Evolutionary conservation across 345 rosid genomes (phyloP).

Genomic region (Arabidopsis suecica): DNA sequence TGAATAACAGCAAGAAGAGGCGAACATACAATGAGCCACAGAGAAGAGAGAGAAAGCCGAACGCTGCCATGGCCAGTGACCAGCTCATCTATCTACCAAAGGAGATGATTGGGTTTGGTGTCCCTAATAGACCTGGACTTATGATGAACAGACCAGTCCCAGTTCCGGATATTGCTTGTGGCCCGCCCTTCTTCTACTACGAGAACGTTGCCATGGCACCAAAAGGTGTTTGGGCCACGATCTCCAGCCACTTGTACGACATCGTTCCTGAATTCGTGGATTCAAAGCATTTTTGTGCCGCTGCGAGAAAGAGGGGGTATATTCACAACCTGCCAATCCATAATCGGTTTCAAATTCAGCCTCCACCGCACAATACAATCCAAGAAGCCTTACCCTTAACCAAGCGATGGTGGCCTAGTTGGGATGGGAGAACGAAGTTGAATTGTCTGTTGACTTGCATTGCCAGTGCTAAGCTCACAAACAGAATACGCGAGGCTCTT

Average conservation of each 20-base stretch:
- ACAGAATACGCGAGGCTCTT: slow-evolving; percentile 33
- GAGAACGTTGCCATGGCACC: slow-evolving; percentile 46
- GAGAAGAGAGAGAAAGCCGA: neutral
- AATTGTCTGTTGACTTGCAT: slow-evolving; percentile 28
- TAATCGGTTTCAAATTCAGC: slow-evolving; percentile 36
- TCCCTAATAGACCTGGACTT: slow-evolving; percentile 15
- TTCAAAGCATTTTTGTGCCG: slow-evolving; percentile 17
- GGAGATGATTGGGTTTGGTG: slow-evolving; percentile 49
- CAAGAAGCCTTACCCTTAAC: slow-evolving; percentile 37
- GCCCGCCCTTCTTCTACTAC: slow-evolving; percentile 42
- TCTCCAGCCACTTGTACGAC: slow-evolving; percentile 35
- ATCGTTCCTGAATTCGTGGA: slow-evolving; percentile 47
- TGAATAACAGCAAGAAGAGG: slow-evolving; percentile 18
- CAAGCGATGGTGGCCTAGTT: slow-evolving; percentile 70
- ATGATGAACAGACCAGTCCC: slow-evolving; percentile 23
- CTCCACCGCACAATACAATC: slow-evolving; percentile 34
- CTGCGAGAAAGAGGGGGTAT: slow-evolving; percentile 48
- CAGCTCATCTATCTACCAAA: slow-evolving; percentile 29
- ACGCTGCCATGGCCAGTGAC: neutral
- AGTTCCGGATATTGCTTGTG: slow-evolving; percentile 19
- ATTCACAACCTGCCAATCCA: slow-evolving; percentile 50
- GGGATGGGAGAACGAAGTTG: slow-evolving; percentile 54
- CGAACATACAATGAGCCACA: neutral
- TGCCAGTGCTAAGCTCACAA: slow-evolving; percentile 29
- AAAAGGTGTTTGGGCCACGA: slow-evolving; percentile 43